phyloP scores from a whole-genome alignment of 2,329 filamentous ascomycete species.

The Colletotrichum musae region DNA sequence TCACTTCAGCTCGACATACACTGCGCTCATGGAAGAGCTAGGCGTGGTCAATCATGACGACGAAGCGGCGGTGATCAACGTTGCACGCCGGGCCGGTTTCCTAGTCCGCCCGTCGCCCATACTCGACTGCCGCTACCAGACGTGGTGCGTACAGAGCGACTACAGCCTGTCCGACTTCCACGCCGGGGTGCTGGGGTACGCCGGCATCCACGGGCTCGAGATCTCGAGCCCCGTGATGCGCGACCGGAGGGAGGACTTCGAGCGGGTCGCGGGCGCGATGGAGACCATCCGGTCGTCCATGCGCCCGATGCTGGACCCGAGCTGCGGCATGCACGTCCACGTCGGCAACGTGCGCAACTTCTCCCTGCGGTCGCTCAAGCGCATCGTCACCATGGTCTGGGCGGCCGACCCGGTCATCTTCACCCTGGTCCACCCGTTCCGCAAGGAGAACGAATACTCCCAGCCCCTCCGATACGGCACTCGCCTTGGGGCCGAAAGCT shows the following conservation, averaged over 20 bases:
- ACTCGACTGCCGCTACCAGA: background rate
- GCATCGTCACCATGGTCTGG: constrained; percentile 19
- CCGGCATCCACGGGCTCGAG: constrained; percentile 22
- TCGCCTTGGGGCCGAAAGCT: background rate
- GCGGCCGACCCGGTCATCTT: constrained; percentile 19
- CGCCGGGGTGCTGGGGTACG: constrained; percentile 15
- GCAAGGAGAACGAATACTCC: background rate
- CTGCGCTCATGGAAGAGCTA: background rate
- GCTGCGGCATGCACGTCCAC: constrained; percentile 34
- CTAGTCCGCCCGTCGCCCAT: background rate
- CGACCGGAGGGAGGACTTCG: background rate
- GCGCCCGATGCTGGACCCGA: constrained; percentile 10
- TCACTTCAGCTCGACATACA: constrained; percentile 2
- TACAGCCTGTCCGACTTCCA: constrained; percentile 8
- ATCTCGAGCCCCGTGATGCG: constrained; percentile 27
- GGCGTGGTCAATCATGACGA: background rate
- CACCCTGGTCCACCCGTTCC: constrained; percentile 14
- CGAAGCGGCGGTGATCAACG: background rate
- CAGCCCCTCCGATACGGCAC: background rate
- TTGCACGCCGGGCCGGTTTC: background rate
- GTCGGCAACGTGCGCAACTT: constrained; percentile 24
- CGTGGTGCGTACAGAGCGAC: constrained; percentile 25
- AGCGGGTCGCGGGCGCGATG: constrained; percentile 7
- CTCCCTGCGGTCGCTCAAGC: constrained; percentile 15
- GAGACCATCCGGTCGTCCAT: constrained; percentile 8